Percentiles rank a stretch among this genome's conserved stretches.
These are phyloP conservation scores for Cystobasidium sp. DNA, from an alignment of 1,284 basidiomycete genomes.

Conservation along the genomic window DNA sequence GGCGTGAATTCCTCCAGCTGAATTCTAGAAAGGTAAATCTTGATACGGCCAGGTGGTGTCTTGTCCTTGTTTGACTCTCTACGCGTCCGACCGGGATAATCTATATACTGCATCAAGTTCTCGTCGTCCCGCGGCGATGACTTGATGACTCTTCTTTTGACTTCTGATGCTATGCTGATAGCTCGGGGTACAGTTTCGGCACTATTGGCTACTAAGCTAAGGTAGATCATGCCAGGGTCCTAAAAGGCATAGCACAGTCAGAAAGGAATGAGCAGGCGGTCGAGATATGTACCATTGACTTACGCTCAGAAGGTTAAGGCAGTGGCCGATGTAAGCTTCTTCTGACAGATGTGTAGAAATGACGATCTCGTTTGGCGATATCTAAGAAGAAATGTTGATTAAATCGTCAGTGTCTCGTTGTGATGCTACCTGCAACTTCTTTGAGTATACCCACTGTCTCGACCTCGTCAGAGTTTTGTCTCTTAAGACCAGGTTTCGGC, in stretches of 20 bases:
- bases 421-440: no score
- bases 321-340: constrained; percentile 33
- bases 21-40: constrained; percentile 42
- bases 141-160: constrained; percentile 32
- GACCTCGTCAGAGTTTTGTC: constrained; percentile 29
- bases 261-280: not conserved
- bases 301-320: constrained; percentile 31
- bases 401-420: not conserved
- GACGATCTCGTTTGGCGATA: constrained; percentile 40
- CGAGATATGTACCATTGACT: not conserved
- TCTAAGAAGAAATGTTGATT: not conserved
- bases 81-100: constrained; percentile 39
- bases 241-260: not conserved
- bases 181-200: constrained; percentile 32
- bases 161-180: constrained; percentile 36
- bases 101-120: constrained; percentile 38
- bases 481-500: not conserved
- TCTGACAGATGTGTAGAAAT: constrained; percentile 30
- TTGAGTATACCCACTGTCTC: constrained; percentile 22
- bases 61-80: constrained; percentile 28
- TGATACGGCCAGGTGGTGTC: constrained; percentile 34
- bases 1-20: constrained; percentile 41
- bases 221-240: constrained; percentile 39
- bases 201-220: constrained; percentile 23
- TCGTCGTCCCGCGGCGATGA: constrained; percentile 13